Conservation (phyloP, 805 yeast genomes). For the Wickerhamomyces sydowiorum region DNA sequence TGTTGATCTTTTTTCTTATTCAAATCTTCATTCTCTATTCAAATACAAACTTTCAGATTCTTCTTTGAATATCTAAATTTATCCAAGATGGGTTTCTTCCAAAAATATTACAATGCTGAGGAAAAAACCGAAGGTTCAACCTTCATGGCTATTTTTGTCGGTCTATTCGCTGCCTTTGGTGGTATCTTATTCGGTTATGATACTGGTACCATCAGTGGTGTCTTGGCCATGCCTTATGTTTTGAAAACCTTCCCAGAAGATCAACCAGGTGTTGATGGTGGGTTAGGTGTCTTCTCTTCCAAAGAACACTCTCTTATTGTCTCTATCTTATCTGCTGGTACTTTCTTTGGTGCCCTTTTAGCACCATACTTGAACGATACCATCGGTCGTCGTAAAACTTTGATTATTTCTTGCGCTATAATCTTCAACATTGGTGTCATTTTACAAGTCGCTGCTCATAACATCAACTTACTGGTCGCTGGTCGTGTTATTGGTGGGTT, state of each 20-base stretch:
- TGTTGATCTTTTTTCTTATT: background rate
- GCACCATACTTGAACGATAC: constrained; percentile 53
- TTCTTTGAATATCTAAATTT: background rate
- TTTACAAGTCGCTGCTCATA: constrained; percentile 39
- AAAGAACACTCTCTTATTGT: constrained; percentile 54
- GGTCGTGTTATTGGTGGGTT: constrained; percentile 68
- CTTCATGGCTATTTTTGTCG: constrained; percentile 42
- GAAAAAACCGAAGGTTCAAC: constrained; percentile 45
- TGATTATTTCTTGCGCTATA: constrained; percentile 34
- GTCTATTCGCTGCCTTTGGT: constrained; percentile 61
- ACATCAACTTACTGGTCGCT: constrained; percentile 44
- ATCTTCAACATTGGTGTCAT: constrained; percentile 49
- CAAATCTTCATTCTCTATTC: background rate
- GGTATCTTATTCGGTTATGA: constrained; percentile 66
- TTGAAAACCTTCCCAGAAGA: constrained; percentile 33
- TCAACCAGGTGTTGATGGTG: constrained; percentile 15
- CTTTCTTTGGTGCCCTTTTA: constrained; percentile 60
- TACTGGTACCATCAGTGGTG: constrained; percentile 62
- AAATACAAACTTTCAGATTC: background rate
- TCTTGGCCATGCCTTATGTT: constrained; percentile 57
- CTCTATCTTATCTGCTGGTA: constrained; percentile 65
- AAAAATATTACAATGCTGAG: constrained; percentile 35
- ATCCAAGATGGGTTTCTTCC: constrained; percentile 5
- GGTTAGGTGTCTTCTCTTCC: constrained; percentile 27
- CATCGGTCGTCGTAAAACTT: constrained; percentile 47